Evolutionary conservation across 176 grass and related monocot species (phyloP), one percentile per base, ranked within the genome.

Genomic region (Thinopyrum elongatum): DNA sequence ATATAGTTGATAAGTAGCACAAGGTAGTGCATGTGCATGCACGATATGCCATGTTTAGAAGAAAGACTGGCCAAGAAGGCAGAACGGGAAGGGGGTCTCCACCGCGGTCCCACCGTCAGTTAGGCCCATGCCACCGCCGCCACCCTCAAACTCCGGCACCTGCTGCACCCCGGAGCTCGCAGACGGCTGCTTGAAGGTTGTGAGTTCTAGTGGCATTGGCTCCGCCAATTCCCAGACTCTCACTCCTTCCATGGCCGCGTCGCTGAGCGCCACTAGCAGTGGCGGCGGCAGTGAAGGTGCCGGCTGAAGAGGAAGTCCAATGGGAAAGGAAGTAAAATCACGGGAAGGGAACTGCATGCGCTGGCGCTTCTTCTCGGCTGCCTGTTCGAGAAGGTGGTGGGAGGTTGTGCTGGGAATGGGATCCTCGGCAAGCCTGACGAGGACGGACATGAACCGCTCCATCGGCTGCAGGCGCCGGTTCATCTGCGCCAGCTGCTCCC

Each of bases 371-470:
- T 86, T 95, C 74, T 92, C 80, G 33, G 78, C 83, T 19, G 74
- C 81, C 51, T 86, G 80, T 16, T 87, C 61, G 30, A 92, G n/a
- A 31, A 92, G 80, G 81, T 70, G n/a, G 72, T 31, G 19, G 10
- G 85, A 80, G 49, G 92, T 62, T 15, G 59, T 64, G 27, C 71
- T 79, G 68, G 93, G 93, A 64, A 31, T 31, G 30, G 30, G 30
- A 31, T 95, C 85, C 28, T 86, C 84, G 41, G 82, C 90, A 22
- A 92, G 79, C 46, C 61, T 83, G 26, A 70, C 55, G 53, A 95
- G 70, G 82, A 95, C 92, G 17, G 90, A 83, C 80, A 95, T 92
- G 82, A 95, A 77, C 85, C 90, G 85, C 76, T 95, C 93, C 15
- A 88, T 92, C 21, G 68, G 87, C 82, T 86, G 93, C 42, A 92